phyloP scores from a whole-genome alignment of 2,329 filamentous ascomycete species.

The Aspergillus hiratsukae region DNA sequence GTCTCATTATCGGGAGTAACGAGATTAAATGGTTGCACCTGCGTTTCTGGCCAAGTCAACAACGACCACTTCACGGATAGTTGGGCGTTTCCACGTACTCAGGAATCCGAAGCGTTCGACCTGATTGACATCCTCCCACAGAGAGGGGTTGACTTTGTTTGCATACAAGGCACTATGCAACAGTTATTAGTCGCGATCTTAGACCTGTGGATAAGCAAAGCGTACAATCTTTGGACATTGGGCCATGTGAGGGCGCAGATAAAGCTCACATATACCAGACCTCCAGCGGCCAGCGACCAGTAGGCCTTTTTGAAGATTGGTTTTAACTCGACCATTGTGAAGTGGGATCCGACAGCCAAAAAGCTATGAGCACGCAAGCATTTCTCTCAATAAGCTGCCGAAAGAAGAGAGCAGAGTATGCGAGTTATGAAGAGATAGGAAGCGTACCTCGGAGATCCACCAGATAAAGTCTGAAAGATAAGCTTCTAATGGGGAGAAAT shows the following conservation, averaged over 20 bases:
- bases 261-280: constrained; percentile 63
- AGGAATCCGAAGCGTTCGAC: constrained; percentile 84
- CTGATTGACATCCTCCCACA: constrained; percentile 67
- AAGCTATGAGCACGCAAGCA: not conserved
- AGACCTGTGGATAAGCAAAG: constrained; percentile 3
- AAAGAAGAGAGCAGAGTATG: not conserved
- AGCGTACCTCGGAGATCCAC: not conserved
- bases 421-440: not conserved
- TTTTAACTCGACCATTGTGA: constrained; percentile 35
- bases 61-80: not conserved
- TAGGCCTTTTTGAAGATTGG: constrained; percentile 50
- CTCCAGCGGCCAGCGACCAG: constrained; percentile 54
- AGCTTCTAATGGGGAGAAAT: not conserved
- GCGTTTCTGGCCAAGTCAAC: constrained; percentile 58
- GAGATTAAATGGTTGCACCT: constrained; percentile 81
- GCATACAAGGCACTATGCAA: constrained; percentile 69
- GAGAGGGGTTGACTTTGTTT: constrained; percentile 69
- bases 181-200: not conserved
- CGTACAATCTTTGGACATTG: constrained; percentile 75
- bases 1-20: constrained; percentile 69
- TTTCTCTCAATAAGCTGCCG: not conserved
- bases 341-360: not conserved
- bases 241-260: constrained; percentile 64
- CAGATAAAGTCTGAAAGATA: not conserved
- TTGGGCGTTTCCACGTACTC: constrained; percentile 49